Evolutionary conservation across 805 yeast species (phyloP).

Genomic region (Myxozyma mucilagina): DNA sequence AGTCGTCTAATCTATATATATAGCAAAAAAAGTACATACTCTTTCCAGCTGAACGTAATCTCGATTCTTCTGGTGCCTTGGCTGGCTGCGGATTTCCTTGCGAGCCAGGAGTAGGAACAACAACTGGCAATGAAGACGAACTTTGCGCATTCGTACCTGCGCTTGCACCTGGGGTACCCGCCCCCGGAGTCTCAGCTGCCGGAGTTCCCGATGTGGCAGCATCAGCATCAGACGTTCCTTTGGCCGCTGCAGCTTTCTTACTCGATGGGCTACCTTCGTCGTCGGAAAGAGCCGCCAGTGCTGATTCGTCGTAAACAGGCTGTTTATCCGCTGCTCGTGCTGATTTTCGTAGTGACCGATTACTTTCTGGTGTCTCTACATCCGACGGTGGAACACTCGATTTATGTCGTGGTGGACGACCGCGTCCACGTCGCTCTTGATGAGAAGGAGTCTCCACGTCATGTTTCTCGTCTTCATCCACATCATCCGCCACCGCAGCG

Average conservation of each 20-base stretch:
- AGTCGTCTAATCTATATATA: background rate
- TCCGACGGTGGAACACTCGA: background rate
- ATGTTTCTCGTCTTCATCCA: slow-evolving; percentile 29
- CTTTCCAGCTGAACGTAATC: slow-evolving; percentile 23
- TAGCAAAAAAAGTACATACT: slow-evolving; percentile 2
- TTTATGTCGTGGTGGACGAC: slow-evolving; percentile 16
- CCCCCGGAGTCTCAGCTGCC: background rate
- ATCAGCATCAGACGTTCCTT: background rate
- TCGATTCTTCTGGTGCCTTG: slow-evolving; percentile 24
- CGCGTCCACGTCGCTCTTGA: slow-evolving; percentile 31
- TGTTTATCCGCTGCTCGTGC: background rate
- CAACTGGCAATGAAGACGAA: slow-evolving; percentile 25
- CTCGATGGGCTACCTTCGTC: background rate
- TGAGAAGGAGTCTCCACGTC: slow-evolving; percentile 17
- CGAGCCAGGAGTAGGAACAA: slow-evolving; percentile 10
- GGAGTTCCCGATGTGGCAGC: background rate
- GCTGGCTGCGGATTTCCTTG: slow-evolving; percentile 1
- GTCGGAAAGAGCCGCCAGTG: background rate
- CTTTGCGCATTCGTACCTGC: background rate
- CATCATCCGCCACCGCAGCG: slow-evolving; percentile 24
- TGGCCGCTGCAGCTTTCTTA: background rate
- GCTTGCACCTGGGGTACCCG: background rate
- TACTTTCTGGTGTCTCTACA: background rate
- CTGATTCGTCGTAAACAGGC: slow-evolving; percentile 1
- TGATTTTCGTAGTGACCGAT: slow-evolving; percentile 1